Percentiles rank a stretch among this genome's conserved stretches.
These are phyloP conservation scores for Curvularia spicifera DNA, from an alignment of 2,329 filamentous ascomycete genomes.

Conservation along the genomic window DNA sequence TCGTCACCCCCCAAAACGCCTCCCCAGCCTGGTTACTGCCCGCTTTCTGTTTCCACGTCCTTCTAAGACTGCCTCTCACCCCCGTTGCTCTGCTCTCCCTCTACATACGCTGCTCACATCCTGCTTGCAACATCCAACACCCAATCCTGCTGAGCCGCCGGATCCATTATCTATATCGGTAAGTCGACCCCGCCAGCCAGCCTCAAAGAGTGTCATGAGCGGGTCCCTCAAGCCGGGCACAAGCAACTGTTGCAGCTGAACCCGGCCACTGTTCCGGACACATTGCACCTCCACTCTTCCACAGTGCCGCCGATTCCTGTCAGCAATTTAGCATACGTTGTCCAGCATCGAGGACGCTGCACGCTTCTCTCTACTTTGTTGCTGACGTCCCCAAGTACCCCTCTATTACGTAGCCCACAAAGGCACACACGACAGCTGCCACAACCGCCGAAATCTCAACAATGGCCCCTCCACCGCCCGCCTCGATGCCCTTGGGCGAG, in stretches of 20 bases:
- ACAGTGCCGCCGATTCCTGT: slow-evolving; percentile 9
- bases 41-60: slow-evolving; percentile 15
- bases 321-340: slow-evolving; percentile 18
- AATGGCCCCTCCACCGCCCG: slow-evolving; percentile 77
- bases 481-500: slow-evolving; percentile 73
- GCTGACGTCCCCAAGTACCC: slow-evolving; percentile 33
- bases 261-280: slow-evolving; percentile 46
- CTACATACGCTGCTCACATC: slow-evolving; percentile 6
- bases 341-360: slow-evolving; percentile 24
- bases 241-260: slow-evolving; percentile 12
- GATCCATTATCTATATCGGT: slow-evolving; percentile 31
- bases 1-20: slow-evolving; percentile 46
- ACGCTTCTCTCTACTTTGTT: slow-evolving; percentile 23
- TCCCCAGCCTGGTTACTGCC: slow-evolving; percentile 42
- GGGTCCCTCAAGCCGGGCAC: slow-evolving; percentile 36
- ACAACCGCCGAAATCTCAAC: slow-evolving; percentile 30
- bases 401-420: slow-evolving; percentile 29
- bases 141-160: slow-evolving; percentile 10
- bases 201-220: slow-evolving; percentile 38
- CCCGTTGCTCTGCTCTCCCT: slow-evolving; percentile 11
- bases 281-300: slow-evolving; percentile 39
- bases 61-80: slow-evolving; percentile 7
- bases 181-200: slow-evolving; percentile 35
- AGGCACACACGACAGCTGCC: slow-evolving; percentile 25
- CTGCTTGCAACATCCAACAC: background rate